Evolutionary conservation across 1,284 basidiomycete species (phyloP), one percentile per base, ranked within the genome.

Genomic region (Rhizoctonia solani): DNA sequence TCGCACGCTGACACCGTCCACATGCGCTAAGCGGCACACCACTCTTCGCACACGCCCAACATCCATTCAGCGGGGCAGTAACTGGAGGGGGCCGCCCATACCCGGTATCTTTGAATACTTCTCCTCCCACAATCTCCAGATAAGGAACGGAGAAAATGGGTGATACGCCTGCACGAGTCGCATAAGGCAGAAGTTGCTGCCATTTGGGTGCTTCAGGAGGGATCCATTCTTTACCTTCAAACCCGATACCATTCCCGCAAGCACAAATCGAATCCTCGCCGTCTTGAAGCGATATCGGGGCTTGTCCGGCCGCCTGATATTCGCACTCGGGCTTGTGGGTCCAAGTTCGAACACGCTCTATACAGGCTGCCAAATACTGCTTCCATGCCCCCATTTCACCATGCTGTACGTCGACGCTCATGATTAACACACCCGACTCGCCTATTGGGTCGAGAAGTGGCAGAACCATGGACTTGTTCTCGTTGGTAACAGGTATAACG

Each of bases 281-380:
- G 1, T 73, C 67, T 34, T 78, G 76, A 1, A 73, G 56, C n/a
- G 74, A 73, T 3, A 77, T 70, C 0, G 81, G 79, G 16, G 79
- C 73, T 2, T 39, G 66, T 1, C 76, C 76, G 1, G 69, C 69
- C 2, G 47, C 29, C 3, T 68, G n/a, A 72, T 85, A 85, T 71
- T 80, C 79, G 75, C 85, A 86, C 30, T 73, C 74, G 8, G 72
- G 19, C 9, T 70, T 73, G 71, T 86, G 85, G 14, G 72, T 71
- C 85, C 85, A 86, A 0, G 74, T 77, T 21, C 85, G 78, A 68
- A 82, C 84, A 13, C 84, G 80, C 70, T 86, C 84, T 4, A 77
- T 78, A 29, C 82, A 70, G 4, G 76, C 75, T 3, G 83, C 82
- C 0, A 85, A 71, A 8, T 84, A 73, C 59, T 79, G 74, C 59